Evolutionary conservation across 176 grass and related monocot genomes (phyloP), one percentile per base, ranked within the genome.

Genomic region (Juncus inflexus): DNA sequence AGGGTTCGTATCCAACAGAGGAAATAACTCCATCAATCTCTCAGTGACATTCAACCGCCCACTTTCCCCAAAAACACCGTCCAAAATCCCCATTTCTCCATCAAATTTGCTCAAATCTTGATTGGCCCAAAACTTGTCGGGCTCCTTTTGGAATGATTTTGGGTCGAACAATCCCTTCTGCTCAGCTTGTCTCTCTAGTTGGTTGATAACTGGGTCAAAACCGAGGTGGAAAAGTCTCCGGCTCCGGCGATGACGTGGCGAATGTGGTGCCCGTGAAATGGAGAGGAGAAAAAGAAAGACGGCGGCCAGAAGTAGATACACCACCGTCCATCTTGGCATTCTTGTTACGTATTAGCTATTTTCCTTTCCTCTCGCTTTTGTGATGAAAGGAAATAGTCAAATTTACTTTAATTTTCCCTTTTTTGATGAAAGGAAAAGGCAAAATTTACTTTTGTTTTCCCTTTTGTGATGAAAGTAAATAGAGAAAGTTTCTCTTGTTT

Each of bases 11-110:
- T 83, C 75, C 13, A 83, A 42, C 75, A 78, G 19, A 12, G 75
- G 67, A 41, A 78, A 78, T 6, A 83, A 62, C 15, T 68, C 78
- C 35, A 14, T 38, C 67, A 83, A 55, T 55, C 81, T 39, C 81
- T 78, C 75, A 38, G 49, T 83, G n/a, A 76, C 67, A 37, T 74
- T 78, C 3, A 78, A 64, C 57, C 38, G 13, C 28, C 62, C 75
- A 8, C 60, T 62, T 37, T 64, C 15, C 40, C 80, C 74, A 2
- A 73, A 83, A 62, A 61, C 65, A 60, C 58, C 40, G 4, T 74
- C 74, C 38, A 83, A n/a, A 12, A 39, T 28, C 2, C 15, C 50
- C 15, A 73, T 40, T 60, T 12, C 42, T 1, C 28, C 68, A 2
- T 39, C 39, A 13, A 57, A 45, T 49, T 58, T 43, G 59, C n/a